Conservation (phyloP, 495 filamentous ascomycete species). For the Aspergillus carlsbadensis region DNA sequence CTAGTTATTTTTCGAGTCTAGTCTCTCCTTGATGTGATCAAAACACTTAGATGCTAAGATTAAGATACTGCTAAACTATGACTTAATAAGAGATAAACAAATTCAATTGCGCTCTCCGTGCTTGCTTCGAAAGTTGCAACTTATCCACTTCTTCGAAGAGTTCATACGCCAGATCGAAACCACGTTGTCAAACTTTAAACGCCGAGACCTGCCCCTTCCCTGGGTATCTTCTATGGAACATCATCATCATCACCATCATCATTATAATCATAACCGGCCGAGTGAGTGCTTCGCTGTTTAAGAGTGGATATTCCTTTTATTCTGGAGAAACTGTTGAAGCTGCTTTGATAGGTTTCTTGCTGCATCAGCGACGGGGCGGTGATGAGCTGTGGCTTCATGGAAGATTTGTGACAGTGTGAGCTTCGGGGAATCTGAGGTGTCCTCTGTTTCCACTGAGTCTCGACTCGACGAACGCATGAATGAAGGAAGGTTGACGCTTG, state of each 20-base stretch:
- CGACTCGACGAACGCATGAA: conserved; percentile 3
- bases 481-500: conserved; percentile 1
- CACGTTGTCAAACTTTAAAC: background rate
- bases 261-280: background rate
- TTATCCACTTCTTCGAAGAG: too few relatives aligned
- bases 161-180: too few relatives aligned
- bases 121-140: too few relatives aligned
- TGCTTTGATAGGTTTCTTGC: conserved; percentile 21
- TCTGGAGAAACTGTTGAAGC: conserved; percentile 20
- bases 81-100: background rate
- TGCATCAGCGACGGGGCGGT: conserved; percentile 23
- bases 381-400: conserved; percentile 30
- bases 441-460: background rate
- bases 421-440: background rate
- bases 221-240: background rate
- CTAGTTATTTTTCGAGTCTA: conserved; percentile 13
- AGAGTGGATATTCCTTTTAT: background rate
- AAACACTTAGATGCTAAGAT: background rate
- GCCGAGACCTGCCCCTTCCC: background rate
- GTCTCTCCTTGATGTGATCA: background rate
- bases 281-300: background rate
- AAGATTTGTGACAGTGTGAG: conserved; percentile 15
- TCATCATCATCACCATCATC: background rate
- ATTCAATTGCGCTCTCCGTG: background rate
- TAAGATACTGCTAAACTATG: background rate